Evolutionary conservation across 345 rosid genomes (phyloP).

Genomic region (Rhizophora mangle): DNA sequence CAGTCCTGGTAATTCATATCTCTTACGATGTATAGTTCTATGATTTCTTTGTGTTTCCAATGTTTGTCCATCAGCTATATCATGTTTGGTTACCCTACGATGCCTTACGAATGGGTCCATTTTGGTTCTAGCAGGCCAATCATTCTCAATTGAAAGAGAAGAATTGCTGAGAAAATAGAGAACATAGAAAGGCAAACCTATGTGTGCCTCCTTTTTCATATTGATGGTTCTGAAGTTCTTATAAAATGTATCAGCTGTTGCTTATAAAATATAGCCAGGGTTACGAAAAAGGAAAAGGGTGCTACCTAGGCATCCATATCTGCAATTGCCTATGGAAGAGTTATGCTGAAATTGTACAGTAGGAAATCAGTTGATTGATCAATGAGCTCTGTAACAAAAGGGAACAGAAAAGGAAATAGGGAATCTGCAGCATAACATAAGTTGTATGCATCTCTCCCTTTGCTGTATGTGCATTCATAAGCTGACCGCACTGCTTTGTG

Average conservation of each 20-base stretch:
- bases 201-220: neutral
- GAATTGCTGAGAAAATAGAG: neutral
- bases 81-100: neutral
- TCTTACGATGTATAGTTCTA: neutral
- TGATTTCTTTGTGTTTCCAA: neutral
- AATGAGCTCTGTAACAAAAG: neutral
- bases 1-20: slow-evolving; percentile 49
- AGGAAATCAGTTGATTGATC: neutral
- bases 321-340: no score
- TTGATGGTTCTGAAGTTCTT: neutral
- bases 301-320: neutral
- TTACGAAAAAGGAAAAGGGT: neutral
- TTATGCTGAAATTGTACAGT: neutral
- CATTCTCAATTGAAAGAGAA: neutral
- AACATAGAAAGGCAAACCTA: neutral
- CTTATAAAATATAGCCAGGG: neutral
- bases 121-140: neutral
- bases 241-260: neutral
- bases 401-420: neutral
- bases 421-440: neutral
- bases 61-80: neutral
- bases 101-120: neutral
- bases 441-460: neutral
- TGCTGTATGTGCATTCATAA: neutral
- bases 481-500: neutral